These are phyloP conservation scores for Phytophthora tentaculata DNA, from an alignment of 352 stramenopile genomes.

Conservation along the genomic window DNA sequence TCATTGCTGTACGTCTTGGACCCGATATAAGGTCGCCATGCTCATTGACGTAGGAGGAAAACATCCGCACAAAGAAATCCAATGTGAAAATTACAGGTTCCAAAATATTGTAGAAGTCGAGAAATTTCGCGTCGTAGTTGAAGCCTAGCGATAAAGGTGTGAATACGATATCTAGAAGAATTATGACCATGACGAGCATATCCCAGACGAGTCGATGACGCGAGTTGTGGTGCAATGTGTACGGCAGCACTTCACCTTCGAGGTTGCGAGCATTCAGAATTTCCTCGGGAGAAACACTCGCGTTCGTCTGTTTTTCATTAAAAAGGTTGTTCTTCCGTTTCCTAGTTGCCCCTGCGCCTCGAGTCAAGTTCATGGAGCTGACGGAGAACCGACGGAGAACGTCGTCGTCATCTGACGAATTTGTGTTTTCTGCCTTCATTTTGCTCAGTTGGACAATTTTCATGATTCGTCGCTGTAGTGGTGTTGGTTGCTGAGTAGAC, in stretches of 20 bases:
- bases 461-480: slow-evolving; percentile 22
- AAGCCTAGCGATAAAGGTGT: slow-evolving; percentile 69
- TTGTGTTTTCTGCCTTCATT: slow-evolving; percentile 1
- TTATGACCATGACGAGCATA: slow-evolving; percentile 51
- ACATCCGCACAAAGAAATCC: slow-evolving; percentile 65
- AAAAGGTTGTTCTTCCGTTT: slow-evolving; percentile 39
- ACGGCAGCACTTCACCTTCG: slow-evolving; percentile 40
- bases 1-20: slow-evolving; percentile 40
- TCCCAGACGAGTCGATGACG: slow-evolving; percentile 51
- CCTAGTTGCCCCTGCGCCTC: slow-evolving; percentile 1
- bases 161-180: slow-evolving; percentile 59
- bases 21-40: slow-evolving; percentile 61
- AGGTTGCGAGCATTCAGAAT: slow-evolving; percentile 47
- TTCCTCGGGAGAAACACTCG: slow-evolving; percentile 40
- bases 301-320: slow-evolving; percentile 16
- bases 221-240: slow-evolving; percentile 62
- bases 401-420: slow-evolving; percentile 14
- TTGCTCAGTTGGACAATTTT: slow-evolving; percentile 34
- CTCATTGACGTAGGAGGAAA: slow-evolving; percentile 62
- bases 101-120: slow-evolving; percentile 42
- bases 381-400: slow-evolving; percentile 57
- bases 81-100: slow-evolving; percentile 50
- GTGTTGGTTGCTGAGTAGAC: neutral
- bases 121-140: slow-evolving; percentile 38
- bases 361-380: slow-evolving; percentile 42